Conservation (phyloP, 768 basidiomycete genomes). For the Austroboletus festivus region DNA sequence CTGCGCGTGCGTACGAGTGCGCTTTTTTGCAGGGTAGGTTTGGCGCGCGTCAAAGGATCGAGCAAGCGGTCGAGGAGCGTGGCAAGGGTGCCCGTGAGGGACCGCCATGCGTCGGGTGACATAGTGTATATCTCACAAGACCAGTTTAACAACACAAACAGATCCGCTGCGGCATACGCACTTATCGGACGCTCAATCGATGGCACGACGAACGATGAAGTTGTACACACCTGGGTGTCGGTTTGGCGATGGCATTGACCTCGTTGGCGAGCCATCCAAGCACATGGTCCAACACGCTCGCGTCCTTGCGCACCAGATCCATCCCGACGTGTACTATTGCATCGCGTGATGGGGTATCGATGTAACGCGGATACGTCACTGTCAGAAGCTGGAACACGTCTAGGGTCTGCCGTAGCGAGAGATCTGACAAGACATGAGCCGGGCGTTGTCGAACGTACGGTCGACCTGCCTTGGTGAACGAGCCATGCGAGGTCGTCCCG, state of each 20-base stretch:
- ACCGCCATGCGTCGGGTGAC: conserved; percentile 46
- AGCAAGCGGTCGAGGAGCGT: conserved; percentile 58
- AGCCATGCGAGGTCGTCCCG: conserved; percentile 59
- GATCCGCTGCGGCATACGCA: conserved; percentile 55
- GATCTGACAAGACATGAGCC: conserved; percentile 41
- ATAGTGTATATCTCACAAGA: conserved; percentile 57
- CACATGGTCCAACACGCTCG: conserved; percentile 67
- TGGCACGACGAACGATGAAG: background rate
- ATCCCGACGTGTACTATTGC: conserved; percentile 68
- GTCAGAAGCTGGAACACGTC: conserved; percentile 75
- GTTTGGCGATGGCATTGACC: conserved; percentile 53
- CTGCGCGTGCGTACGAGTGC: conserved; percentile 59
- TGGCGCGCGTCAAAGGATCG: conserved; percentile 48
- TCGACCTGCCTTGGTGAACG: conserved; percentile 51
- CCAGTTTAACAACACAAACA: conserved; percentile 74
- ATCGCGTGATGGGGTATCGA: conserved; percentile 64
- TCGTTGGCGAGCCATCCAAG: conserved; percentile 76
- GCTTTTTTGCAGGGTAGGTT: conserved; percentile 57
- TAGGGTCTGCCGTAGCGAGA: conserved; percentile 55
- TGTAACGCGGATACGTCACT: conserved; percentile 75
- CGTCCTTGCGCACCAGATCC: conserved; percentile 63
- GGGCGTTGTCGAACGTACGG: background rate
- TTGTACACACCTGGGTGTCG: conserved; percentile 51
- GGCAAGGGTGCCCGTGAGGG: conserved; percentile 56
- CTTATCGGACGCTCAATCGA: conserved; percentile 25